Percentiles rank a stretch among this genome's conserved stretches.
Evolutionary conservation across 805 yeast genomes (phyloP).

Genomic region (Torulaspora microellipsoides): DNA sequence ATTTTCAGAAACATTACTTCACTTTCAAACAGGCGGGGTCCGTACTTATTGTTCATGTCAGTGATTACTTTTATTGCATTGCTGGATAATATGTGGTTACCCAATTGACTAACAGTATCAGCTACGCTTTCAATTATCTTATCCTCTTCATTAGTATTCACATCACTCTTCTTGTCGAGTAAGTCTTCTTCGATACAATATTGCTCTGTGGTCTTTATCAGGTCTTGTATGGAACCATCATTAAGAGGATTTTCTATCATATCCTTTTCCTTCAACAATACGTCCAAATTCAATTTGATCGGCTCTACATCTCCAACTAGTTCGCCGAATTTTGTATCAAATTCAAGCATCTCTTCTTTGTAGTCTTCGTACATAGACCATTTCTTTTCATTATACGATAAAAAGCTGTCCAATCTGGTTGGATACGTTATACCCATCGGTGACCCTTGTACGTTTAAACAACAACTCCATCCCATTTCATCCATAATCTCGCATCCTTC

Average conservation of each 20-base stretch:
- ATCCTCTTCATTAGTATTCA: constrained; percentile 23
- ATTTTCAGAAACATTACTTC: constrained; percentile 52
- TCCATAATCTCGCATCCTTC: constrained; percentile 85
- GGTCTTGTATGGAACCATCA: constrained; percentile 15
- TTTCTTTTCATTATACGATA: constrained; percentile 27
- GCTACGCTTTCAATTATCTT: constrained; percentile 30
- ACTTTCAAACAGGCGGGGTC: constrained; percentile 48
- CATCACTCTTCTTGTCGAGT: constrained; percentile 3
- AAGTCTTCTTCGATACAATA: constrained; percentile 11
- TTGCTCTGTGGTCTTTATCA: constrained; percentile 5
- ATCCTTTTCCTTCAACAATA: constrained; percentile 23
- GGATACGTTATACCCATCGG: constrained; percentile 45
- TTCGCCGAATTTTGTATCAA: constrained; percentile 16
- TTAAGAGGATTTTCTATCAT: constrained; percentile 25
- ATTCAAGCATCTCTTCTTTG: constrained; percentile 19
- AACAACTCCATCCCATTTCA: constrained; percentile 69
- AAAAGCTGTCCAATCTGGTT: constrained; percentile 29
- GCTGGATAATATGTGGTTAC: constrained; percentile 50
- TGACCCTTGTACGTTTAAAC: constrained; percentile 39
- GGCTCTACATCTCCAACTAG: constrained; percentile 15
- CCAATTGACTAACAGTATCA: constrained; percentile 46
- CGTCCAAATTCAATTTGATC: constrained; percentile 23
- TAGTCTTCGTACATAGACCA: constrained; percentile 19
- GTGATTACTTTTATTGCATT: constrained; percentile 56
- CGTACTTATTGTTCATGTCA: constrained; percentile 46